Percentiles rank a stretch among this genome's conserved stretches.
Conservation (phyloP, 352 stramenopile species). For the Phytopythium montanum region DNA sequence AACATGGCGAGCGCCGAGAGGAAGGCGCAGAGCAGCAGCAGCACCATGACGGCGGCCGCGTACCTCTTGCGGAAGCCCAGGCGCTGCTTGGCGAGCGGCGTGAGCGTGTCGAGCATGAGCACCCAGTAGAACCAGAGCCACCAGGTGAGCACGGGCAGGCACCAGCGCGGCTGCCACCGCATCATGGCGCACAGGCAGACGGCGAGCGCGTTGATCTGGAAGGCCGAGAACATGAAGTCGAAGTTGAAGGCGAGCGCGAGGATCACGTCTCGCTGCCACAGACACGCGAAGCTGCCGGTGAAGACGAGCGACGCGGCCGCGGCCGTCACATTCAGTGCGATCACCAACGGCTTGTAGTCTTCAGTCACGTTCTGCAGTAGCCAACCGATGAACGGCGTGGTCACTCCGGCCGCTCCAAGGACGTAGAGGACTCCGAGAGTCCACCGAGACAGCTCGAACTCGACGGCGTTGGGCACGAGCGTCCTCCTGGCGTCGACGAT, state of each 20-base stretch:
- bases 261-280: constrained; percentile 7
- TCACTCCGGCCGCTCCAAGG: not conserved
- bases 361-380: not conserved
- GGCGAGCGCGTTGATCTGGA: constrained; percentile 12
- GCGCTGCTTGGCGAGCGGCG: constrained; percentile 18
- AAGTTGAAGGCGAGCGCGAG: constrained; percentile 16
- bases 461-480: constrained; percentile 2
- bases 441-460: not conserved
- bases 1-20: constrained; percentile 14
- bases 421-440: not conserved
- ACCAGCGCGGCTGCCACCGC: not conserved
- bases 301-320: not conserved
- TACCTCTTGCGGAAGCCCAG: constrained; percentile 16
- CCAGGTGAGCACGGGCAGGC: constrained; percentile 26
- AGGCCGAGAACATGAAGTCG: constrained; percentile 21
- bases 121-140: constrained; percentile 50
- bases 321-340: not conserved
- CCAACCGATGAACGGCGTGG: not conserved
- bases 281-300: not conserved
- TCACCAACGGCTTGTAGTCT: not conserved
- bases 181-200: constrained; percentile 3
- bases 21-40: constrained; percentile 10
- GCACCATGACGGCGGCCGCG: constrained; percentile 11
- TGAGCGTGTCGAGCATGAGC: constrained; percentile 43
- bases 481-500: constrained; percentile 16